These are phyloP conservation scores for Boletus sensibilis DNA, from an alignment of 768 basidiomycete species.

Conservation along the genomic window DNA sequence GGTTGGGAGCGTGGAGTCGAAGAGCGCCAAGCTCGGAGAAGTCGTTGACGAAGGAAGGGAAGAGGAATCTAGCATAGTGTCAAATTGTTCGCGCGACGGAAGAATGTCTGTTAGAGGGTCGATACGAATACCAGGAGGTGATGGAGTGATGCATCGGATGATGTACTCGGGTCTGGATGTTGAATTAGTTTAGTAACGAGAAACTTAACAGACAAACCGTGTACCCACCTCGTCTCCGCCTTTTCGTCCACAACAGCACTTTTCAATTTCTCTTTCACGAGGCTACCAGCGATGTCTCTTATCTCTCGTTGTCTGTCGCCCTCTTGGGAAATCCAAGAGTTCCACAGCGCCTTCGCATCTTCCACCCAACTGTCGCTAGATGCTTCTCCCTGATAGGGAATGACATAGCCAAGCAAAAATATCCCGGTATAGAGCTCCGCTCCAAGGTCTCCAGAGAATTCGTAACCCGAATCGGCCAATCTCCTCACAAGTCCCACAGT, in stretches of 20 bases:
- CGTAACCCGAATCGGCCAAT: conserved; percentile 19
- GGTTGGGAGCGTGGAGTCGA: conserved; percentile 59
- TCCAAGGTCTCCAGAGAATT: conserved; percentile 19
- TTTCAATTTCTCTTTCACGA: conserved; percentile 44
- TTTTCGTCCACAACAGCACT: conserved; percentile 40
- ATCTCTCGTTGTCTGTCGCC: conserved; percentile 17
- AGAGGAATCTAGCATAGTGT: conserved; percentile 42
- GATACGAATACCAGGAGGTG: conserved; percentile 37
- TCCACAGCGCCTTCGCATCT: conserved; percentile 34
- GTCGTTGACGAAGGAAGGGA: conserved; percentile 45
- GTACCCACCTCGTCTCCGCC: conserved; percentile 33
- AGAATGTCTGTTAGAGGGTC: conserved; percentile 51
- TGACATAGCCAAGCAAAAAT: conserved; percentile 25
- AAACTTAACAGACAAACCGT: not conserved
- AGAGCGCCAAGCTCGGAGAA: conserved; percentile 55
- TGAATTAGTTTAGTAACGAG: not conserved
- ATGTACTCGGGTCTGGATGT: conserved; percentile 47
- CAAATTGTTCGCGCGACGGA: conserved; percentile 46
- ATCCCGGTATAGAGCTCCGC: conserved; percentile 21
- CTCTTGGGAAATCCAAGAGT: conserved; percentile 18
- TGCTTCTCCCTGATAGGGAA: conserved; percentile 11
- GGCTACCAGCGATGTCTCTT: conserved; percentile 27
- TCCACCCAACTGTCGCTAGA: conserved; percentile 11
- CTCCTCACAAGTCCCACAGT: conserved; percentile 13
- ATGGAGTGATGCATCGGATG: conserved; percentile 36